A percentile compares a stretch with the other conserved stretches of the same genome.
Conservation (phyloP, 2,329 filamentous ascomycete genomes). For the Rhynchosporium graminicola region DNA sequence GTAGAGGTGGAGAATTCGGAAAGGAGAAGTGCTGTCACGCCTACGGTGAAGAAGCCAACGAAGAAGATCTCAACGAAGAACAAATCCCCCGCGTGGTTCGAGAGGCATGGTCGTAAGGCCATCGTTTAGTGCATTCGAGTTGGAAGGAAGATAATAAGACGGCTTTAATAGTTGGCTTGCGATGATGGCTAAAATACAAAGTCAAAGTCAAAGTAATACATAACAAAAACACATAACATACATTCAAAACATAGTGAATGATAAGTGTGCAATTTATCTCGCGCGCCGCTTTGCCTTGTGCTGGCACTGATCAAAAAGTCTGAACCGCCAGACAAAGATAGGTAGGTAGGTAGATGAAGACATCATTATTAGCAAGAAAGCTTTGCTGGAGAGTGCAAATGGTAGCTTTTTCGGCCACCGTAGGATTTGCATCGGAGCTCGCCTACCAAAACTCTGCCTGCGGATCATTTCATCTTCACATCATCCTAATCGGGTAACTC, state of each 20-base stretch:
- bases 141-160: background rate
- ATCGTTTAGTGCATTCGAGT: conserved; percentile 16
- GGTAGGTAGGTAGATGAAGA: too few species aligned
- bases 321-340: too few species aligned
- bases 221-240: background rate
- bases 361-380: too few species aligned
- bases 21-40: background rate
- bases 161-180: background rate
- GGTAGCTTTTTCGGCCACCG: background rate
- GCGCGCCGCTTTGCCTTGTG: too few species aligned
- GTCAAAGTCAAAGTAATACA: background rate
- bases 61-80: conserved; percentile 8
- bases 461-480: background rate
- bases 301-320: too few species aligned
- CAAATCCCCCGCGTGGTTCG: conserved; percentile 16
- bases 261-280: too few species aligned
- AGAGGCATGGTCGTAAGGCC: conserved; percentile 23
- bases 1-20: background rate
- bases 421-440: conserved; percentile 6
- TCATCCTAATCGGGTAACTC: conserved; percentile 11
- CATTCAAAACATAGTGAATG: too few species aligned
- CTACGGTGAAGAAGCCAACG: background rate
- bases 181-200: background rate
- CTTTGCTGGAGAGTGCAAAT: too few species aligned
- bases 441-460: background rate